Percentiles rank a stretch among this genome's conserved stretches.
Conservation (phyloP, 2,329 filamentous ascomycete genomes). For the Calonectria hawksworthii region DNA sequence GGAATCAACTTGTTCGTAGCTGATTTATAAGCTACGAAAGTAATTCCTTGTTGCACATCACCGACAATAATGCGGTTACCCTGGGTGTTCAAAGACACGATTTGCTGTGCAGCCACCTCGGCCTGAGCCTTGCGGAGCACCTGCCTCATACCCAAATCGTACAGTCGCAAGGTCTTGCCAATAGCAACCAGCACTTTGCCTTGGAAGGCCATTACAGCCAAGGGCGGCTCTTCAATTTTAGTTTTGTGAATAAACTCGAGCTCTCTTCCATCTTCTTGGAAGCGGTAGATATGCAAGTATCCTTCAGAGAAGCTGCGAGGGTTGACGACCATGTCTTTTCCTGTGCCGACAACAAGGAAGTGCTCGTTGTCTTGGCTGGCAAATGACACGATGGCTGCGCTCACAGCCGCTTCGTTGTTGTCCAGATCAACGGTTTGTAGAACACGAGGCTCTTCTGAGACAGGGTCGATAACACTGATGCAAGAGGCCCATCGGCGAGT, state of each 20-base stretch:
- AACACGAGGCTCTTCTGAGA: constrained; percentile 77
- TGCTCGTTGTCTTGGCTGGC: constrained; percentile 89
- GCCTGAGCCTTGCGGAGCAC: constrained; percentile 93
- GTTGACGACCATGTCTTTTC: constrained; percentile 86
- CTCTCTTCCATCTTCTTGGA: constrained; percentile 87
- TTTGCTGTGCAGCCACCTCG: constrained; percentile 83
- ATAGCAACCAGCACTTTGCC: constrained; percentile 90
- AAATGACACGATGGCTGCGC: constrained; percentile 87
- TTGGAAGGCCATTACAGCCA: constrained; percentile 93
- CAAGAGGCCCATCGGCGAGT: constrained; percentile 95
- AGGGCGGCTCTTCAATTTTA: constrained; percentile 88
- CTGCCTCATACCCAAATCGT: constrained; percentile 93
- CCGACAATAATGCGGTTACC: constrained; percentile 92
- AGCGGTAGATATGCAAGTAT: constrained; percentile 92
- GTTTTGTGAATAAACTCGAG: constrained; percentile 98
- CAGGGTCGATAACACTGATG: constrained; percentile 90
- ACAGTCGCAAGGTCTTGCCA: constrained; percentile 85
- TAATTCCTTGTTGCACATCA: constrained; percentile 92
- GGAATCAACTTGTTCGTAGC: constrained; percentile 92
- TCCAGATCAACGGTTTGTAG: constrained; percentile 85
- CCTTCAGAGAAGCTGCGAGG: constrained; percentile 83
- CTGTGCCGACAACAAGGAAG: constrained; percentile 95
- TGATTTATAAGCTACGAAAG: constrained; percentile 93
- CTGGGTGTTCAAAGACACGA: constrained; percentile 90
- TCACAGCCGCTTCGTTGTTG: constrained; percentile 93